A percentile compares a stretch with the other conserved stretches of the same genome.
Evolutionary conservation across 139 green algal species (phyloP).

Genomic region (Micractinium conductrix): DNA sequence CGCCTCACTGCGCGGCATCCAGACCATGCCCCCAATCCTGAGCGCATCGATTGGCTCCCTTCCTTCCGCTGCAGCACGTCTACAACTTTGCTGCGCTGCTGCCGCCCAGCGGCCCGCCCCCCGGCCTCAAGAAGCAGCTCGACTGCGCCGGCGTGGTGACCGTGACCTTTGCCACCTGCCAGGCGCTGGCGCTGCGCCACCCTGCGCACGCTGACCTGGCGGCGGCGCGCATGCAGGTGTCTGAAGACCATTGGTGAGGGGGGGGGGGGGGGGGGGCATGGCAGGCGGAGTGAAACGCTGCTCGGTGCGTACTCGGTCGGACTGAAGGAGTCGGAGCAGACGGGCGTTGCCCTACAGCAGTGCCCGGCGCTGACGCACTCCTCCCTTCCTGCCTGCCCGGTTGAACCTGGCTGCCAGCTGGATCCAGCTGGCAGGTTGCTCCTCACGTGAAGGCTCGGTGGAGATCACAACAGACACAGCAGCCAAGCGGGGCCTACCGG

Average conservation of each 20-base stretch:
- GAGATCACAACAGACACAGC: conserved; percentile 54
- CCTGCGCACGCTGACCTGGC: conserved; percentile 45
- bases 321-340: not conserved
- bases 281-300: not conserved
- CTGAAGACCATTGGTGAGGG: no score
- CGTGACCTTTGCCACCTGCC: conserved; percentile 39
- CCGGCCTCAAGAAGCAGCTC: conserved; percentile 41
- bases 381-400: not conserved
- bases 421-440: conserved; percentile 9
- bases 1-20: no score
- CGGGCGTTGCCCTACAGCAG: not conserved
- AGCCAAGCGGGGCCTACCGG: conserved; percentile 43
- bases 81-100: conserved; percentile 42
- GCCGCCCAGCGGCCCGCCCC: not conserved
- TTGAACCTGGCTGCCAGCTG: conserved; percentile 58
- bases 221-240: conserved; percentile 40
- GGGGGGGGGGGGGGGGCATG: no score
- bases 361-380: not conserved
- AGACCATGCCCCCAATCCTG: no score
- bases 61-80: conserved; percentile 37
- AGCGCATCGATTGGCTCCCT: no score
- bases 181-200: conserved; percentile 27
- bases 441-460: conserved; percentile 11
- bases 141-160: conserved; percentile 60
- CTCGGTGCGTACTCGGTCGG: not conserved